Percentiles rank a stretch among this genome's conserved stretches.
Conservation (phyloP, 2,329 filamentous ascomycete genomes). For the Cephalotrichum gorgonifer region DNA sequence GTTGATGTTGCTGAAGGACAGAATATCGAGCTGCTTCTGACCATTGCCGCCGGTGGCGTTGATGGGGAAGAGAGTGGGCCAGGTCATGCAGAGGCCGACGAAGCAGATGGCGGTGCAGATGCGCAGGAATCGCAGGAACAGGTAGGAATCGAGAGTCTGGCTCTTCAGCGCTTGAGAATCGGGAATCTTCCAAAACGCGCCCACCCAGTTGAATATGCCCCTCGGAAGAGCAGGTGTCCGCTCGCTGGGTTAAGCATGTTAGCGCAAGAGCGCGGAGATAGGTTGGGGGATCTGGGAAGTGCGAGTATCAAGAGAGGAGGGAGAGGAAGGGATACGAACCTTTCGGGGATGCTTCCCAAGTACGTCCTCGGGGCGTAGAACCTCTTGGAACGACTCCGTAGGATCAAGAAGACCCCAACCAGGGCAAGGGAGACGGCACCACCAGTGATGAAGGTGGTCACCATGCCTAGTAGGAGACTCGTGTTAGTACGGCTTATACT, state of each 20-base stretch:
- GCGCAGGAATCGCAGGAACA: slow-evolving; percentile 74
- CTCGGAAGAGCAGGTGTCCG: slow-evolving; percentile 45
- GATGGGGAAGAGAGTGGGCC: slow-evolving; percentile 77
- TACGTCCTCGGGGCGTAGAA: slow-evolving; percentile 42
- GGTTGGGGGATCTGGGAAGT: background rate
- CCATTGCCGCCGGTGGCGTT: slow-evolving; percentile 70
- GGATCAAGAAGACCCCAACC: slow-evolving; percentile 31
- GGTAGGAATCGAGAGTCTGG: slow-evolving; percentile 76
- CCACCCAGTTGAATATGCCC: slow-evolving; percentile 53
- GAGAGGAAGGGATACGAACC: slow-evolving; percentile 14
- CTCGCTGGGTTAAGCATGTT: slow-evolving; percentile 25
- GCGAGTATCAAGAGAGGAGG: background rate
- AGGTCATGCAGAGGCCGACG: slow-evolving; percentile 73
- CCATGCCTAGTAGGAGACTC: slow-evolving; percentile 8
- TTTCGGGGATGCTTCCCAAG: slow-evolving; percentile 32
- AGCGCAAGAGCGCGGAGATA: background rate
- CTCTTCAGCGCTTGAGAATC: slow-evolving; percentile 75
- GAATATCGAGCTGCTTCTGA: slow-evolving; percentile 58
- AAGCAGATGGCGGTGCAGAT: slow-evolving; percentile 64
- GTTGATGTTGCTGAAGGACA: slow-evolving; percentile 70
- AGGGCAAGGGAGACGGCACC: slow-evolving; percentile 26
- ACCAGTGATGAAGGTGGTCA: slow-evolving; percentile 44
- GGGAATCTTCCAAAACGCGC: slow-evolving; percentile 49
- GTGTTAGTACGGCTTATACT: background rate
- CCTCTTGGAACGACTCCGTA: slow-evolving; percentile 32